Evolutionary conservation across 176 grass and related monocot species (phyloP).

Genomic region (Lolium perenne): DNA sequence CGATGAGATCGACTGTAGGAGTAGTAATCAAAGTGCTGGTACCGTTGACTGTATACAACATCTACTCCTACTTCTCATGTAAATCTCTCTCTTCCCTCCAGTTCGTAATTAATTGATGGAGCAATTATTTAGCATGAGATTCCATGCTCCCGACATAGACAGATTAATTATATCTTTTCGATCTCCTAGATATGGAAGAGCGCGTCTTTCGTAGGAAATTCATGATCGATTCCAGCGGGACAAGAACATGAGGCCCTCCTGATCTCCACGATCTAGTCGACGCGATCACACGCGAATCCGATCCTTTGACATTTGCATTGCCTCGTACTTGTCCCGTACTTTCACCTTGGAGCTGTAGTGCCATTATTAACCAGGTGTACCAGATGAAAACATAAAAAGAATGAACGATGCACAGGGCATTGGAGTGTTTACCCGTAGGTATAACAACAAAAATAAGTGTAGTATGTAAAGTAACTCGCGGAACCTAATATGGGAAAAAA

Average conservation of each 20-base stretch:
- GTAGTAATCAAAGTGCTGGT: too few species aligned
- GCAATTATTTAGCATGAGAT: background rate
- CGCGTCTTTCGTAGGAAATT: background rate
- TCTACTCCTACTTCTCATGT: background rate
- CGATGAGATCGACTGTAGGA: constrained; percentile 16
- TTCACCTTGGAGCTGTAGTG: background rate
- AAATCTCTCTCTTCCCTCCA: background rate
- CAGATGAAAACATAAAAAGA: background rate
- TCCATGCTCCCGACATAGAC: background rate
- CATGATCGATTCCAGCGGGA: background rate
- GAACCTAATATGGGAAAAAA: too few species aligned
- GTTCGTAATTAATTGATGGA: background rate
- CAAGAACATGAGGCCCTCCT: background rate
- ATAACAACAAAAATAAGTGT: background rate
- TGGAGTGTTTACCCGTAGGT: background rate
- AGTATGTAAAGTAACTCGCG: too few species aligned
- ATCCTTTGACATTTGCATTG: background rate
- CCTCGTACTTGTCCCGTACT: background rate
- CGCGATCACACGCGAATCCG: background rate
- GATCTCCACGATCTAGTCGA: background rate
- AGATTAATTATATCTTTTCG: constrained; percentile 21
- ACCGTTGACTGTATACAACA: background rate
- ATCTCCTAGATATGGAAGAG: background rate
- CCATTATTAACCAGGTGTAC: background rate
- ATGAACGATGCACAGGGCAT: background rate